phyloP scores from a whole-genome alignment of 2,329 filamentous ascomycete species.

The Scleromitrula shiraiana region DNA sequence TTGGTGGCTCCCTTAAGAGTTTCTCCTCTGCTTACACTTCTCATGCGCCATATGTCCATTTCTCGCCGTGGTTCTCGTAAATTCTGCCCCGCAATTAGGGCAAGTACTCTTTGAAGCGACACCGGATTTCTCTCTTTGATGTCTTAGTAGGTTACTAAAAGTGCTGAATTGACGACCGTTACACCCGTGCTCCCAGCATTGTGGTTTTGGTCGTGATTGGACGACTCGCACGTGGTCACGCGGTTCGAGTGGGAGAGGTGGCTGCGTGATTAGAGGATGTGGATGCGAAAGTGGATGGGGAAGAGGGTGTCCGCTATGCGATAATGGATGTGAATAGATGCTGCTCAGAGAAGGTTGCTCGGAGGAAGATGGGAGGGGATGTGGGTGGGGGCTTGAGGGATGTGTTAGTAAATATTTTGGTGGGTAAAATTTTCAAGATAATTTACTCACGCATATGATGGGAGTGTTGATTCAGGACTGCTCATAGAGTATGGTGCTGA shows the following conservation, averaged over 20 bases:
- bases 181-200: slow-evolving; percentile 96
- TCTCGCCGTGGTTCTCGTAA: slow-evolving; percentile 78
- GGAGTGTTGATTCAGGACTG: slow-evolving; percentile 16
- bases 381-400: slow-evolving; percentile 19
- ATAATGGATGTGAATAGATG: too few species aligned
- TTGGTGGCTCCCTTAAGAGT: too few species aligned
- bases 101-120: slow-evolving; percentile 84
- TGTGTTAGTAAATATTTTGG: slow-evolving; percentile 6
- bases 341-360: slow-evolving; percentile 18
- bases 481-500: slow-evolving; percentile 23
- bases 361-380: slow-evolving; percentile 25
- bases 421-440: neutral
- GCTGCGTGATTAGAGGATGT: neutral
- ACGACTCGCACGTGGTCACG: slow-evolving; percentile 55
- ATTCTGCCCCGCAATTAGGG: slow-evolving; percentile 85
- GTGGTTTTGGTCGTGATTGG: slow-evolving; percentile 78
- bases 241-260: slow-evolving; percentile 5
- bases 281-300: slow-evolving; percentile 19
- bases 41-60: slow-evolving; percentile 84
- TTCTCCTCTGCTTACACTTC: slow-evolving; percentile 75
- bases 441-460: slow-evolving; percentile 21
- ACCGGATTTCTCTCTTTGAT: slow-evolving; percentile 91
- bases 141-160: slow-evolving; percentile 87
- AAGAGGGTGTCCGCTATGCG: too few species aligned
- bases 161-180: slow-evolving; percentile 94